Conservation (phyloP, 164 flowering plant species). For the Taxillus chinensis region DNA sequence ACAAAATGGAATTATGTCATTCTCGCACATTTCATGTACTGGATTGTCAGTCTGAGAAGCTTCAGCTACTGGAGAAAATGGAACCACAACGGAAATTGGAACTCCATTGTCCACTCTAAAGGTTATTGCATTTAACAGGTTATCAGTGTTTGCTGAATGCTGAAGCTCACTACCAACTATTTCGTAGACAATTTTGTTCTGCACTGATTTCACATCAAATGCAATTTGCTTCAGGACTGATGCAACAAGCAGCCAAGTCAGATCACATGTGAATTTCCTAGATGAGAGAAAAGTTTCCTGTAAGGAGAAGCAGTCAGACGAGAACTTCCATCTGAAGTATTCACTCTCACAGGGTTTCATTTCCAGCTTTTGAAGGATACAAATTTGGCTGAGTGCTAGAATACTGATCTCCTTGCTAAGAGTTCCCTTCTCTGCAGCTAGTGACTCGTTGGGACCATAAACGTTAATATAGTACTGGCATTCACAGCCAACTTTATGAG, state of each 20-base stretch:
- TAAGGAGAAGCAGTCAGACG: constrained; percentile 43
- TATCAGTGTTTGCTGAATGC: constrained; percentile 6
- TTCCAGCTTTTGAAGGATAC: constrained; percentile 55
- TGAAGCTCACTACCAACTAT: constrained; percentile 24
- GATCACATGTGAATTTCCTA: constrained; percentile 45
- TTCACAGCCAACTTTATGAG: constrained; percentile 50
- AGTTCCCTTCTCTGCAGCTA: constrained; percentile 21
- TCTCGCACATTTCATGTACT: constrained; percentile 12
- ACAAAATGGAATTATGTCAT: constrained; percentile 11
- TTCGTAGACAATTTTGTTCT: constrained; percentile 48
- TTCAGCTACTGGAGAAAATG: constrained; percentile 16
- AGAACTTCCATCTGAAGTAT: constrained; percentile 34
- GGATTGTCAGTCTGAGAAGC: too few relatives aligned
- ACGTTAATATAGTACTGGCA: constrained; percentile 57
- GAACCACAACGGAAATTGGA: constrained; percentile 20
- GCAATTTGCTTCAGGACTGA: constrained; percentile 37
- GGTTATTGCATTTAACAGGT: constrained; percentile 25
- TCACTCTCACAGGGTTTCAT: constrained; percentile 31
- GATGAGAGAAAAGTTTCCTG: constrained; percentile 32
- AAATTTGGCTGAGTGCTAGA: constrained; percentile 39
- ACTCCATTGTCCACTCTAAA: constrained; percentile 40
- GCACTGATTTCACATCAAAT: constrained; percentile 42
- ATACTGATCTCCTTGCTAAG: constrained; percentile 27
- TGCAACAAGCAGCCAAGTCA: constrained; percentile 69
- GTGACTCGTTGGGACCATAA: constrained; percentile 25